These are phyloP conservation scores for Ascochyta koolunga DNA, from an alignment of 2,329 filamentous ascomycete genomes.

Conservation along the genomic window DNA sequence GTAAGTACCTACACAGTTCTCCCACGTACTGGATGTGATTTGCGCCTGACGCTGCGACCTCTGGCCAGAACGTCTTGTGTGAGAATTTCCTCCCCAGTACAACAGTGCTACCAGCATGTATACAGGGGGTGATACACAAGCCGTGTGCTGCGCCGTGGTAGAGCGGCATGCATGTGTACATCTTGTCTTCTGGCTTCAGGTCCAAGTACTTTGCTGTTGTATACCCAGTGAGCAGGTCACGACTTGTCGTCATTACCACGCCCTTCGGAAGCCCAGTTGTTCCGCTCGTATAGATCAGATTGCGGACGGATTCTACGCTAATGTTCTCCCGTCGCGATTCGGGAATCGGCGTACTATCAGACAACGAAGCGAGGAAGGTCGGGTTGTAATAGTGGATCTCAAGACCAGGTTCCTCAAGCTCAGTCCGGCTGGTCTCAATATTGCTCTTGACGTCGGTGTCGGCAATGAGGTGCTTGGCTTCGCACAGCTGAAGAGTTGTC, in stretches of 20 bases:
- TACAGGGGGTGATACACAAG: slow-evolving; percentile 35
- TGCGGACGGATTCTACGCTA: slow-evolving; percentile 33
- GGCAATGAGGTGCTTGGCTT: slow-evolving; percentile 52
- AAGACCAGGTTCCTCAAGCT: slow-evolving; percentile 30
- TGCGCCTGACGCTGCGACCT: slow-evolving; percentile 39
- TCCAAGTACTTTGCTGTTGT: slow-evolving; percentile 31
- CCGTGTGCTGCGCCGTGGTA: slow-evolving; percentile 46
- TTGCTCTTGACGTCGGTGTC: slow-evolving; percentile 58
- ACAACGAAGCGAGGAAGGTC: slow-evolving; percentile 30
- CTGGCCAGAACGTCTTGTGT: slow-evolving; percentile 48
- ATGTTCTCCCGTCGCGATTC: slow-evolving; percentile 30
- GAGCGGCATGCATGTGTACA: slow-evolving; percentile 49
- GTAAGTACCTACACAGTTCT: slow-evolving; percentile 46
- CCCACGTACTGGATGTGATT: slow-evolving; percentile 48
- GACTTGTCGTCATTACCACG: slow-evolving; percentile 34
- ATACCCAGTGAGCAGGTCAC: slow-evolving; percentile 36
- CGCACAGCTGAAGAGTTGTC: slow-evolving; percentile 59
- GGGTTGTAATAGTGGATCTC: slow-evolving; percentile 41
- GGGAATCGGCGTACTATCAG: slow-evolving; percentile 30
- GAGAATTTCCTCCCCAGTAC: slow-evolving; percentile 41
- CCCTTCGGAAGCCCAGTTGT: slow-evolving; percentile 46
- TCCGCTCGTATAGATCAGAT: slow-evolving; percentile 46
- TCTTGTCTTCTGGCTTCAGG: slow-evolving; percentile 35
- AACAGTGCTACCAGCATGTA: slow-evolving; percentile 42
- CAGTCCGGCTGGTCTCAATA: slow-evolving; percentile 34